Base-by-base conservation (phyloP, 1,139 yeast genomes). In the Geotrichum klebahnii region DNA sequence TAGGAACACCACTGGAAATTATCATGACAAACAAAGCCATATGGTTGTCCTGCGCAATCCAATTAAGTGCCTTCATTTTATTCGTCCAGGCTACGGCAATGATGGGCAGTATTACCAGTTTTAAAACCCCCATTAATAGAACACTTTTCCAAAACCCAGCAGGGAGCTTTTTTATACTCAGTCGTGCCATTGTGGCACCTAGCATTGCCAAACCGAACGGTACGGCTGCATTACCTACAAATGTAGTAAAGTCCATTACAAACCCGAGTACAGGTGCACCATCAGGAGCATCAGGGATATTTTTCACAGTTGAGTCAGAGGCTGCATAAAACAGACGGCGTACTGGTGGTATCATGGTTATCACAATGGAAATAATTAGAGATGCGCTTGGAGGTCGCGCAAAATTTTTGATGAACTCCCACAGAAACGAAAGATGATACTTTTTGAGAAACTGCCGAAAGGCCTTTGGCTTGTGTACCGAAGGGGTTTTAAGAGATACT, bases 261-360 rank as follows among this genome's bases (percentile, higher is more conserved):
- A 90, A 90, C 24, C 89, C 85, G 43, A 90, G 72, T 1, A 95
- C 88, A 0, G 97, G 97, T 55, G 75, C 75, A 3, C 75, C 74
- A 66, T 90, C 97, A 0, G 97, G 97, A 0, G 97, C 97, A 50
- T 75, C 64, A 1, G 76, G 82, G 38, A 81, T 65, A 61, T 66
- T 44, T 44, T 54, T n/a, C 70, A 69, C 46, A 42, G 56, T n/a
- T 67, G 69, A 57, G 4, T 85, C 88, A n/a, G 46, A 35, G 10
- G 44, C 53, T 8, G 44, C 44, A 24, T 58, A 60, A 64, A 90
- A 90, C 29, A 89, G 72, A 0, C 94, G 87, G 60, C 85, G 84
- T 12, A 88, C 72, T 72, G 95, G 90, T 0, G 96, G 96, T 12
- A 92, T 75, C 85, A 90, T 85, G 14, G 94, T 80, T 22, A 86